Base-by-base conservation (phyloP, 1,284 basidiomycete genomes). In the Porodaedalea pini region DNA sequence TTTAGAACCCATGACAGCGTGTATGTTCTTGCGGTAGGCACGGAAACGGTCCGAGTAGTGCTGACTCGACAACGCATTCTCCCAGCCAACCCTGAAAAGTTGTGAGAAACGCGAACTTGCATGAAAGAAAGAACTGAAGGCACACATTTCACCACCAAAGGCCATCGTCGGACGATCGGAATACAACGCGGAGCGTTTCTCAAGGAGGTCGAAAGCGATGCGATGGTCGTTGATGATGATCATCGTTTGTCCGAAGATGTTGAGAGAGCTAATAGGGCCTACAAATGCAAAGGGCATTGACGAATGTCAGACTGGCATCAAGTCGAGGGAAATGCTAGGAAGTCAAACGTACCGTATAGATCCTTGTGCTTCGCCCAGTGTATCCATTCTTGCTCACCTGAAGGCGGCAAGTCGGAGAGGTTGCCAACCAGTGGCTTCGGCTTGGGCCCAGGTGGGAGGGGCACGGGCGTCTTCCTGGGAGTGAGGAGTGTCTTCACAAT, bases 181-280 rank as follows among this genome's bases (percentile, higher is more conserved):
- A 63, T 80, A 79, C 37, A 77, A 74, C 6, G 75, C 67, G 58
- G 77, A 74, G 52, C 75, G 70, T 64, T 73, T 78, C 50, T 80
- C 78, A 29, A 80, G 65, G 23, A 80, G 68, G 59, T 81, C 78
- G 39, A 71, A 70, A 31, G 73, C 73, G 23, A 70, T 71, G 56
- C 75, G 68, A 50, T 73, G 58, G 61, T 70, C 69, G 66, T 73
- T 76, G 45, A 80, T 62, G 54, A 80, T 68, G 49, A 80, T 61
- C 63, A 78, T 71, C 0, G 73, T 69, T 59, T 75, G 71, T 32
- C 73, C 70, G 51, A 79, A 69, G 41, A 78, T 63, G 31, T 65
- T 68, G 49, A 77, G 59, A 62, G 75, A 70, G 32, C 44, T 49
- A 19, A 59, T 49, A n/a, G 57, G 57, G 7, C 56, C 56, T 57